Evolutionary conservation across 352 stramenopile species (phyloP).

Genomic region (Detonula confervacea): DNA sequence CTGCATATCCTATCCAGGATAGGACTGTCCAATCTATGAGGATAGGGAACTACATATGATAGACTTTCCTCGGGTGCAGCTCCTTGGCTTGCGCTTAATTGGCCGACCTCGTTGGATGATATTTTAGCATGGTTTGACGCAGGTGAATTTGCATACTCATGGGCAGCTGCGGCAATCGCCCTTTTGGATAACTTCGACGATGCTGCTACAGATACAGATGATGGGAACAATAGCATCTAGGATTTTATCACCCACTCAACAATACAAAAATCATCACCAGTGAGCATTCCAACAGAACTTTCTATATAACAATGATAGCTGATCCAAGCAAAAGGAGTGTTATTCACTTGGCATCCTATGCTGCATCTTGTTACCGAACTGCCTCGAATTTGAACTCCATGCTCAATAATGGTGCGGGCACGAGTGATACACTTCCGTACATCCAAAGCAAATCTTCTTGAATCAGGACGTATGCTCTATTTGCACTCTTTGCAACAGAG

Average conservation of each 20-base stretch:
- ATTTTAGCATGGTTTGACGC: slow-evolving; percentile 20
- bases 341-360: slow-evolving; percentile 44
- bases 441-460: slow-evolving; percentile 34
- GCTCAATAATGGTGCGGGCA: slow-evolving; percentile 40
- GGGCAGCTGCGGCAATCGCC: slow-evolving; percentile 15
- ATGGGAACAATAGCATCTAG: background rate
- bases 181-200: slow-evolving; percentile 8
- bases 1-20: too few relatives aligned
- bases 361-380: slow-evolving; percentile 41
- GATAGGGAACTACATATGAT: too few relatives aligned
- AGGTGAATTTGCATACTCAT: slow-evolving; percentile 20
- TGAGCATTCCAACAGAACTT: background rate
- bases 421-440: slow-evolving; percentile 21
- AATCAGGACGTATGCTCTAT: slow-evolving; percentile 46
- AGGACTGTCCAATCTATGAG: too few relatives aligned
- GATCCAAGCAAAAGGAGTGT: background rate
- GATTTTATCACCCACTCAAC: slow-evolving; percentile 25
- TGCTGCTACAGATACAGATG: background rate
- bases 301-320: background rate
- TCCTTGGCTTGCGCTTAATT: slow-evolving; percentile 35
- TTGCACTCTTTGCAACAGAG: slow-evolving; percentile 46
- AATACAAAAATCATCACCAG: slow-evolving; percentile 3
- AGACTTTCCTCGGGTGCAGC: slow-evolving; percentile 24
- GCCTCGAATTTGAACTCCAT: slow-evolving; percentile 32
- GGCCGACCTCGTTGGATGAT: slow-evolving; percentile 10